Evolutionary conservation across 2,329 filamentous ascomycete genomes (phyloP).

Genomic region (Venturia carpophila): DNA sequence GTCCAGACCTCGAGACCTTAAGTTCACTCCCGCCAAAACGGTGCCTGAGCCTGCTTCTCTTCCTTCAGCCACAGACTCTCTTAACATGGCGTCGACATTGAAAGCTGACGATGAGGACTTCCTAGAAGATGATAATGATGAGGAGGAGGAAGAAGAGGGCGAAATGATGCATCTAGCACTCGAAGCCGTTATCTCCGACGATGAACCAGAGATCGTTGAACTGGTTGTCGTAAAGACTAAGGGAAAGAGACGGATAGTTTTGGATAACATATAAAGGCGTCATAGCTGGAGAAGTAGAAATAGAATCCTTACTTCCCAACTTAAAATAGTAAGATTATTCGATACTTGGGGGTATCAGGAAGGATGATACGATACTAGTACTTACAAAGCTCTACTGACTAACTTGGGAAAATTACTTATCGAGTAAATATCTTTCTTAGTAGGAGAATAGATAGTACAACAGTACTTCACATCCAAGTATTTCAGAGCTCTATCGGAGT

Average conservation of each 20-base stretch:
- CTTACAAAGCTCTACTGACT: too few relatives aligned
- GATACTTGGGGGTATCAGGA: too few relatives aligned
- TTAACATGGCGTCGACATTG: too few relatives aligned
- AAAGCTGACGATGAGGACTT: background rate
- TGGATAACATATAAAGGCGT: background rate
- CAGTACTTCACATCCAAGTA: too few relatives aligned
- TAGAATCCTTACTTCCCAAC: too few relatives aligned
- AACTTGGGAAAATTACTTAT: too few relatives aligned
- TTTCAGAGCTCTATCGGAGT: too few relatives aligned
- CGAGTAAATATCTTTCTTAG: too few relatives aligned
- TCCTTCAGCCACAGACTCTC: background rate
- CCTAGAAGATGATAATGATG: background rate
- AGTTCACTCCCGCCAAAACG: background rate
- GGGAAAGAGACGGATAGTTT: background rate
- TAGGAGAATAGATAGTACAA: too few relatives aligned
- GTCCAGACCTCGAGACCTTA: background rate
- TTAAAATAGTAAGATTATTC: too few relatives aligned
- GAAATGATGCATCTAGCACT: background rate
- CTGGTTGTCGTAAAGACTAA: background rate
- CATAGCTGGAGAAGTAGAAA: too few relatives aligned
- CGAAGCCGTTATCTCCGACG: background rate
- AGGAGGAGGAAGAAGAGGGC: background rate
- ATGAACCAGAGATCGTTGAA: background rate
- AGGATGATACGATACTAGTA: too few relatives aligned
- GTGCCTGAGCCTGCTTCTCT: constrained; percentile 3